Percentiles rank a stretch among this genome's conserved stretches.
Evolutionary conservation across 2,329 filamentous ascomycete genomes (phyloP).

Genomic region (Ramichloridium luteum): DNA sequence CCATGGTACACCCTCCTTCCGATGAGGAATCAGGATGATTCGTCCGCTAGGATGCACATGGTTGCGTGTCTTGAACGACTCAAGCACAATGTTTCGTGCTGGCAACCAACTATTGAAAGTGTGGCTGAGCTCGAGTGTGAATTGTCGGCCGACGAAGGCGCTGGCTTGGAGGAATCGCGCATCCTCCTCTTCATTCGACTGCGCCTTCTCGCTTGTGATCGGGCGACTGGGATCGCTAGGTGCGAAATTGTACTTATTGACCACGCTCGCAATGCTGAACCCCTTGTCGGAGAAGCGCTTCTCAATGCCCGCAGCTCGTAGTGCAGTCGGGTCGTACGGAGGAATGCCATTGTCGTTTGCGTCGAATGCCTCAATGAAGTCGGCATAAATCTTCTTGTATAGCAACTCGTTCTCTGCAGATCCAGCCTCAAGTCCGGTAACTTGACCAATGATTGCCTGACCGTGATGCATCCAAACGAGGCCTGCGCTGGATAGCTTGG

Average conservation of each 20-base stretch:
- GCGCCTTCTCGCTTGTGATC: conserved; percentile 27
- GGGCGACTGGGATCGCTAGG: conserved; percentile 28
- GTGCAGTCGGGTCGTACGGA: conserved; percentile 58
- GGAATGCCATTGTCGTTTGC: conserved; percentile 95
- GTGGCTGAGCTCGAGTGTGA: conserved; percentile 67
- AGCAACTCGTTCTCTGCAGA: conserved; percentile 59
- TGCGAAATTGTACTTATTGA: conserved; percentile 70
- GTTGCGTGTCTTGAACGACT: conserved; percentile 58
- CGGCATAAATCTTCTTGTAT: conserved; percentile 80
- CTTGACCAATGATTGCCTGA: conserved; percentile 61
- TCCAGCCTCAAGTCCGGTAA: conserved; percentile 48
- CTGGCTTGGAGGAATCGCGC: conserved; percentile 66
- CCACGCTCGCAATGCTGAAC: conserved; percentile 74
- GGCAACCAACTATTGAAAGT: conserved; percentile 72
- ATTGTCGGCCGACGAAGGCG: conserved; percentile 76
- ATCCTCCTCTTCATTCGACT: conserved; percentile 61
- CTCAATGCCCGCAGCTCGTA: conserved; percentile 59
- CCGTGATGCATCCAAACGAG: conserved; percentile 96
- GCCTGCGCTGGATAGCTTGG: conserved; percentile 87
- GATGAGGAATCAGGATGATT: conserved; percentile 57
- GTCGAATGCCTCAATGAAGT: conserved; percentile 91
- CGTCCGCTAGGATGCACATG: conserved; percentile 62
- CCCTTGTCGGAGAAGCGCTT: conserved; percentile 75
- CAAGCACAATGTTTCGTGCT: conserved; percentile 64
- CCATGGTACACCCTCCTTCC: conserved; percentile 72